These are phyloP conservation scores for Cyanophora paradoxa DNA, from an alignment of 78 protist species.

Conservation along the genomic window DNA sequence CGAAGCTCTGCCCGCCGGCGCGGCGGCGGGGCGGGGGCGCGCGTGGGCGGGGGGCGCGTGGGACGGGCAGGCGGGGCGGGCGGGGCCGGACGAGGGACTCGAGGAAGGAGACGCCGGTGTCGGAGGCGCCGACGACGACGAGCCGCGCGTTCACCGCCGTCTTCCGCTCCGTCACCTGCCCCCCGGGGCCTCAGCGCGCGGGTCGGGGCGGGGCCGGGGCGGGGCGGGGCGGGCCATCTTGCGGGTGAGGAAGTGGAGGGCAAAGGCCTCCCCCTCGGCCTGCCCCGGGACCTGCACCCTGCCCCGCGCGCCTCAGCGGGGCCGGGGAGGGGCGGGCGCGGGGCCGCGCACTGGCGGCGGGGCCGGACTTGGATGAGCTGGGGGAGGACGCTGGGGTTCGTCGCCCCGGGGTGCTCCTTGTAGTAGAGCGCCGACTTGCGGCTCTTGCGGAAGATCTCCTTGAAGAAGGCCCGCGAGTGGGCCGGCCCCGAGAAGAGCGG, in stretches of 20 bases:
- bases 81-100: no score
- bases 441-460: background rate
- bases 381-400: background rate
- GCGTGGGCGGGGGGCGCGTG: no score
- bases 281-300: background rate
- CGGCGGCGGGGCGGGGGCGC: no score
- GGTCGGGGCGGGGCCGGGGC: no score
- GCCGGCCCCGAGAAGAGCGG: background rate
- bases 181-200: no score
- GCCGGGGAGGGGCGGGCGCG: background rate
- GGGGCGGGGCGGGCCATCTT: no score
- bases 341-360: background rate
- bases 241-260: conserved; percentile 5
- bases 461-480: background rate
- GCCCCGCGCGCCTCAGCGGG: background rate
- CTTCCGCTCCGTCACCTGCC: conserved; percentile 19
- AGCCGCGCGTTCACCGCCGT: background rate
- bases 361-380: background rate
- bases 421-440: background rate
- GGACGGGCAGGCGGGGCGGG: no score
- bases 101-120: no score
- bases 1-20: no score
- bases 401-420: background rate
- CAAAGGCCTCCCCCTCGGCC: background rate
- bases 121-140: conserved; percentile 30